These are phyloP conservation scores for Psidium guajava DNA, from an alignment of 345 rosid species.

Conservation along the genomic window DNA sequence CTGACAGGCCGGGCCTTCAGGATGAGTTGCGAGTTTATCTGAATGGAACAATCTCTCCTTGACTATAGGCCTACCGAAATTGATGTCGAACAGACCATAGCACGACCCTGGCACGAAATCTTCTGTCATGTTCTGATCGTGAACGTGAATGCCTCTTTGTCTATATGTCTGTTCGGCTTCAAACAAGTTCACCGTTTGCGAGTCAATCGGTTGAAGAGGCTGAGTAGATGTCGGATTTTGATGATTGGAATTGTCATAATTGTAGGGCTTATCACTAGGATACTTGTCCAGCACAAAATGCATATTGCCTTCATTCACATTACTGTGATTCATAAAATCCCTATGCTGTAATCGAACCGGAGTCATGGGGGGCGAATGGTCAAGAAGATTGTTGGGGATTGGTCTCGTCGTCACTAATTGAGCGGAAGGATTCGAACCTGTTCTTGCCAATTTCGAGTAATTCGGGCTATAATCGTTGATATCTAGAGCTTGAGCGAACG, in stretches of 20 bases:
- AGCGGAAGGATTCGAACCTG: conserved; percentile 18
- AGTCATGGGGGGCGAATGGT: conserved; percentile 26
- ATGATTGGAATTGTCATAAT: conserved; percentile 16
- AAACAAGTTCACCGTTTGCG: conserved; percentile 12
- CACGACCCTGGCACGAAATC: neutral
- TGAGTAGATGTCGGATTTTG: conserved; percentile 18
- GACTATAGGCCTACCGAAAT: conserved; percentile 18
- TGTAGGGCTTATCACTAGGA: conserved; percentile 13
- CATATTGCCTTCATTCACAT: conserved; percentile 11
- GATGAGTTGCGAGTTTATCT: neutral
- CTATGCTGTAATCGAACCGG: conserved; percentile 21
- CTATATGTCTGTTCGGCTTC: conserved; percentile 17
- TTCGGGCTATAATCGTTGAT: conserved; percentile 32
- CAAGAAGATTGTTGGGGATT: conserved; percentile 14
- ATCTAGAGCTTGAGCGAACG: conserved; percentile 28
- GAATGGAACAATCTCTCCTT: conserved; percentile 25
- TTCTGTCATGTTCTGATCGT: neutral
- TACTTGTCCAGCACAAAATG: conserved; percentile 8
- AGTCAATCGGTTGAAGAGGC: conserved; percentile 16
- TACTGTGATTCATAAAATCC: neutral
- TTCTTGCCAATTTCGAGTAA: conserved; percentile 16
- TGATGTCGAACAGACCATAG: neutral
- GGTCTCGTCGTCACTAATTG: conserved; percentile 18
- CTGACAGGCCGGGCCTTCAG: neutral
- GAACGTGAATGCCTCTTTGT: conserved; percentile 18